Evolutionary conservation across 352 stramenopile species (phyloP).

Genomic region (Globisporangium middletonii): DNA sequence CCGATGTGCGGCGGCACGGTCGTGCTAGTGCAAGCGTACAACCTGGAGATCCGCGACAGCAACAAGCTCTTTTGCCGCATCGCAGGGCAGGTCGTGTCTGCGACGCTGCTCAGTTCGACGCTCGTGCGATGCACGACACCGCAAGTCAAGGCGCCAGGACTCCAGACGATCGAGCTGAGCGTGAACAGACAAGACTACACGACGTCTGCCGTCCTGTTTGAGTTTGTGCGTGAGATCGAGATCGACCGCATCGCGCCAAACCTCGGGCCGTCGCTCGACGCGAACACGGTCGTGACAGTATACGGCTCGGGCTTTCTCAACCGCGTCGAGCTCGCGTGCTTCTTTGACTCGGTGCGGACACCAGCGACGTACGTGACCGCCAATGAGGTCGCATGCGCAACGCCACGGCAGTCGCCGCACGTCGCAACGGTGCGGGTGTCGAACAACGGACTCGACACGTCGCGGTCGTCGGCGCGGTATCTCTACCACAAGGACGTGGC

Average conservation of each 20-base stretch:
- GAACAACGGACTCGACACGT: constrained; percentile 77
- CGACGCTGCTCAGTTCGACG: constrained; percentile 23
- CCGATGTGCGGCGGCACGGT: constrained; percentile 43
- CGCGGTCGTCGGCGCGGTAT: constrained; percentile 38
- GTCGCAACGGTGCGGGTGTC: constrained; percentile 68
- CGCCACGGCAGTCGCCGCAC: constrained; percentile 54
- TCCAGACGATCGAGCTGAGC: constrained; percentile 44
- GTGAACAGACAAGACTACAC: constrained; percentile 57
- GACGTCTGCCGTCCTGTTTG: constrained; percentile 28
- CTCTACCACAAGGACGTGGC: constrained; percentile 83
- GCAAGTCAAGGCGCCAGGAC: constrained; percentile 13
- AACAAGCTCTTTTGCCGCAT: constrained; percentile 39
- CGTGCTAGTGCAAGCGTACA: constrained; percentile 51
- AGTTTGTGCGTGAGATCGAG: constrained; percentile 35
- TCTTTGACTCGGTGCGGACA: constrained; percentile 30
- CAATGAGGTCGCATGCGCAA: constrained; percentile 45
- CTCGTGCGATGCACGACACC: constrained; percentile 50
- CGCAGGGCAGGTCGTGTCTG: constrained; percentile 20
- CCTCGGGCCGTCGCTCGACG: constrained; percentile 43
- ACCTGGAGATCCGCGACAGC: constrained; percentile 40
- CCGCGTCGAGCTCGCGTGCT: constrained; percentile 39
- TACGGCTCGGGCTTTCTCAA: constrained; percentile 59
- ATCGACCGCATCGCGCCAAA: constrained; percentile 45
- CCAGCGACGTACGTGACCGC: constrained; percentile 44
- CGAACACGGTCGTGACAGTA: constrained; percentile 58